Percentiles rank a stretch among this genome's conserved stretches.
Evolutionary conservation across 208 protist species (phyloP).

Genomic region (Balamuthia mandrillaris): DNA sequence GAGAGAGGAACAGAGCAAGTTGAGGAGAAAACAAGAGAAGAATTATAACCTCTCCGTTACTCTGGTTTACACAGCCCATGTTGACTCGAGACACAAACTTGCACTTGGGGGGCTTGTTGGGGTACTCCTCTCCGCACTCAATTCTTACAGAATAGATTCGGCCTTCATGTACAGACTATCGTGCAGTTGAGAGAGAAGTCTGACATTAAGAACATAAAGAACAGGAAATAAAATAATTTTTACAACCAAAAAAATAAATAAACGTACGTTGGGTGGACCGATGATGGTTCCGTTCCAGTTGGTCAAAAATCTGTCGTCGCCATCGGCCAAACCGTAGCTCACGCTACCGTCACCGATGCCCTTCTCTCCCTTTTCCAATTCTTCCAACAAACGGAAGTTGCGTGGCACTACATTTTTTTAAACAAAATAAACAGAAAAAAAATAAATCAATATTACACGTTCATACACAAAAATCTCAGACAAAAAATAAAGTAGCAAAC

Average conservation of each 20-base stretch:
- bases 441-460: too few species aligned
- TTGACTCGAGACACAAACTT: constrained; percentile 70
- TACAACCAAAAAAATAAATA: background rate
- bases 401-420: constrained; percentile 71
- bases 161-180: constrained; percentile 69
- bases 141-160: constrained; percentile 75
- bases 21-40: background rate
- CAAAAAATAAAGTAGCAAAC: too few species aligned
- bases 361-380: constrained; percentile 82
- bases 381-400: constrained; percentile 79
- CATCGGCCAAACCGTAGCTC: constrained; percentile 69
- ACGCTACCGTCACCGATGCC: constrained; percentile 73
- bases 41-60: constrained; percentile 54
- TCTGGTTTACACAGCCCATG: constrained; percentile 67
- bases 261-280: constrained; percentile 65
- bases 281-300: constrained; percentile 77
- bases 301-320: constrained; percentile 68
- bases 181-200: background rate
- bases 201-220: constrained; percentile 14
- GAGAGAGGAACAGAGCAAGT: too few species aligned
- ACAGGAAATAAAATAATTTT: background rate
- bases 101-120: constrained; percentile 64
- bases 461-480: too few species aligned
- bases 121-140: constrained; percentile 71
- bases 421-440: background rate